Percentiles rank a stretch among this genome's conserved stretches.
Conservation (phyloP, 1,284 basidiomycete species). For the Stygiomarasmius scandens region DNA sequence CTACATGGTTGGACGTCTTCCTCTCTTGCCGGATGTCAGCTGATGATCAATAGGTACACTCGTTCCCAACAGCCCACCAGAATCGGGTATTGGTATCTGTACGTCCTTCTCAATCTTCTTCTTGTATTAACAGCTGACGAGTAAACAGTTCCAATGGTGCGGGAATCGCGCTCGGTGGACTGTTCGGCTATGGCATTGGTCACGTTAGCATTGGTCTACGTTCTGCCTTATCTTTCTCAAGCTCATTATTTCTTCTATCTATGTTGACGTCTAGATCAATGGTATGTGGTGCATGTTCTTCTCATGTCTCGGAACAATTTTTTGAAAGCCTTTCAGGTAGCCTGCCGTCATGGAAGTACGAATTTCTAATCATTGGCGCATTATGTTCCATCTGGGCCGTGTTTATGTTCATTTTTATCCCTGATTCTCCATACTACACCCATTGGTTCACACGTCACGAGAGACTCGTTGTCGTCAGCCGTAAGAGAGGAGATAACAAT, state of each 20-base stretch:
- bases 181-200: constrained; percentile 32
- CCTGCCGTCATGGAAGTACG: constrained; percentile 38
- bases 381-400: constrained; percentile 29
- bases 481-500: constrained; percentile 33
- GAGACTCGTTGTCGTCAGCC: constrained; percentile 34
- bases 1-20: too few relatives aligned
- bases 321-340: constrained; percentile 19
- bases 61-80: constrained; percentile 39
- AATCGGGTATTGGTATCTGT: constrained; percentile 37
- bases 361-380: constrained; percentile 35
- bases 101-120: constrained; percentile 2
- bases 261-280: constrained; percentile 16
- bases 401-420: constrained; percentile 32
- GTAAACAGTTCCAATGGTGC: constrained; percentile 26
- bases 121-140: not conserved
- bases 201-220: constrained; percentile 12
- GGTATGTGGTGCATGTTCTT: constrained; percentile 5
- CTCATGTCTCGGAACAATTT: not conserved
- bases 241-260: not conserved
- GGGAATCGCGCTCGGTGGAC: constrained; percentile 30
- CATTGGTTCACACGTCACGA: constrained; percentile 38
- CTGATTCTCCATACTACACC: constrained; percentile 35
- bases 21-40: constrained; percentile 1
- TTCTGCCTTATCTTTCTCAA: not conserved
- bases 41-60: constrained; percentile 40